These are phyloP conservation scores for Parastagonospora avenae DNA, from an alignment of 2,329 filamentous ascomycete genomes.

Conservation along the genomic window DNA sequence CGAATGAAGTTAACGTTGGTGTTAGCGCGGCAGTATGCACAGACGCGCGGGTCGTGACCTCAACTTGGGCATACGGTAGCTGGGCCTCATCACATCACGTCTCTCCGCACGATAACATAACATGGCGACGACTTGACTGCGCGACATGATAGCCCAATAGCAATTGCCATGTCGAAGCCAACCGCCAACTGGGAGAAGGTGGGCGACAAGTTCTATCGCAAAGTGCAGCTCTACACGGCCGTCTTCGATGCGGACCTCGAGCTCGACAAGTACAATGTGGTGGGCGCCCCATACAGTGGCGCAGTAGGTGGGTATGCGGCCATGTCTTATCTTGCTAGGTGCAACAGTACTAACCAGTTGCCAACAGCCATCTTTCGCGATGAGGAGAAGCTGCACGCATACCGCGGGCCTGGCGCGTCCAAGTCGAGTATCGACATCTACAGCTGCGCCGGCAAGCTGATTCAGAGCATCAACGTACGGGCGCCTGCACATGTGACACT, in stretches of 20 bases:
- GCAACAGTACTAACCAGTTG: conserved; percentile 29
- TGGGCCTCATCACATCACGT: not conserved
- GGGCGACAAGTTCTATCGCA: conserved; percentile 93
- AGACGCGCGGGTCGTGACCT: not conserved
- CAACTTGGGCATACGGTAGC: not conserved
- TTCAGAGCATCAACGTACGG: conserved; percentile 73
- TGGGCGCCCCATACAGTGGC: conserved; percentile 90
- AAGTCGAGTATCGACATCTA: conserved; percentile 94
- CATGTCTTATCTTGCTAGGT: not conserved
- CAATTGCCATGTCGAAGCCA: conserved; percentile 58
- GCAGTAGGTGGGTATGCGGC: conserved; percentile 72
- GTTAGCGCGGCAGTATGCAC: not conserved
- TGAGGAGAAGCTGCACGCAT: conserved; percentile 80
- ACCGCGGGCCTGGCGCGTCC: conserved; percentile 70
- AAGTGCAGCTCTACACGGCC: conserved; percentile 88
- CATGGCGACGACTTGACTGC: conserved; percentile 7
- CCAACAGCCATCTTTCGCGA: conserved; percentile 81
- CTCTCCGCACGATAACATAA: not conserved
- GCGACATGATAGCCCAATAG: conserved; percentile 27
- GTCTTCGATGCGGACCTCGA: conserved; percentile 93
- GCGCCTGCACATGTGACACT: not conserved
- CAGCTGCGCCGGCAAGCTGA: conserved; percentile 86
- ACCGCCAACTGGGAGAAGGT: conserved; percentile 94
- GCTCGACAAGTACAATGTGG: conserved; percentile 90
- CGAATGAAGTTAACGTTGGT: not conserved